Evolutionary conservation across 352 stramenopile species (phyloP).

Genomic region (Pythium rhizo-oryzae): DNA sequence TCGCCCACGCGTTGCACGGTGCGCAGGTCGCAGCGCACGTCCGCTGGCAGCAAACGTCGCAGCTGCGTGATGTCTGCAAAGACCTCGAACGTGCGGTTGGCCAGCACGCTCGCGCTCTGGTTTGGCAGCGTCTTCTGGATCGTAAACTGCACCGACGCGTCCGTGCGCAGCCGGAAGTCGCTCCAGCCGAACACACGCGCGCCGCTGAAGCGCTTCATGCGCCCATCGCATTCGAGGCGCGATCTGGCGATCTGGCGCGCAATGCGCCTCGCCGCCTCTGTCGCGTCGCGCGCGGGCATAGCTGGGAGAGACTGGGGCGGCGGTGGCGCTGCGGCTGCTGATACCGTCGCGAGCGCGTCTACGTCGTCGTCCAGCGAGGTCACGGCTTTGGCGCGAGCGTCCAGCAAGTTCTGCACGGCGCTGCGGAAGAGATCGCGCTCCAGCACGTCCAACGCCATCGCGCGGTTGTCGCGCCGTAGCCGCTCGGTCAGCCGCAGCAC

Average conservation of each 20-base stretch:
- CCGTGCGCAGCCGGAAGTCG: slow-evolving; percentile 42
- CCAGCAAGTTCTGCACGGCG: slow-evolving; percentile 58
- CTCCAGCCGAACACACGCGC: slow-evolving; percentile 55
- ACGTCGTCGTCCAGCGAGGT: too few species aligned
- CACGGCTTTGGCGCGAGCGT: slow-evolving; percentile 45
- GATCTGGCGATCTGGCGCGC: slow-evolving; percentile 40
- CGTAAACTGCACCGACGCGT: slow-evolving; percentile 51
- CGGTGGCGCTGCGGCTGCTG: slow-evolving; percentile 20
- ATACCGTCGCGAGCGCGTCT: neutral
- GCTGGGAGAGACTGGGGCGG: slow-evolving; percentile 23
- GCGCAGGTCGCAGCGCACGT: slow-evolving; percentile 42
- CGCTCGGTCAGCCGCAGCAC: slow-evolving; percentile 50
- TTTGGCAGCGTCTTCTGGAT: slow-evolving; percentile 47
- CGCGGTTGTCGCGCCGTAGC: slow-evolving; percentile 47
- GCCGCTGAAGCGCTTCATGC: slow-evolving; percentile 32
- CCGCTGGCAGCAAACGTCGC: slow-evolving; percentile 37
- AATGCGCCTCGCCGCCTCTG: slow-evolving; percentile 31
- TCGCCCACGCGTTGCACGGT: slow-evolving; percentile 49
- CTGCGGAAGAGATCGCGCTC: slow-evolving; percentile 53
- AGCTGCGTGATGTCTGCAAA: slow-evolving; percentile 40
- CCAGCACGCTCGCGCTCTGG: slow-evolving; percentile 30
- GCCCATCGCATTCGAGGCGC: slow-evolving; percentile 32
- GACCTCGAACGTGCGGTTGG: slow-evolving; percentile 43
- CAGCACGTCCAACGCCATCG: slow-evolving; percentile 40
- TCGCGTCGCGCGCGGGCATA: too few species aligned